Conservation (phyloP, 768 basidiomycete species). For the Pleurotus ostreatus region DNA sequence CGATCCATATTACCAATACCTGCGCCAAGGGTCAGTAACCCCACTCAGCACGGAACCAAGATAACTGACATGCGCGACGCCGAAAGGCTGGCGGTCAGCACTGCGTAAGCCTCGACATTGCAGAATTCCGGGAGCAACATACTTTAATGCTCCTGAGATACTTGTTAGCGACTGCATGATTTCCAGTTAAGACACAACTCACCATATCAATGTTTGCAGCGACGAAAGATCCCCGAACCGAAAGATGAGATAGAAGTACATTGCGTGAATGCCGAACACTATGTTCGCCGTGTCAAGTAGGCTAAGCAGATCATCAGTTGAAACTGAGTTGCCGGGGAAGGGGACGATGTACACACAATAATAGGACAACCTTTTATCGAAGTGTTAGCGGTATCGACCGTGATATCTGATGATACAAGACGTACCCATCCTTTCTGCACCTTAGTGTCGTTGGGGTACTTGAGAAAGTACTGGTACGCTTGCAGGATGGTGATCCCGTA, state of each 20-base stretch:
- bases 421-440: background rate
- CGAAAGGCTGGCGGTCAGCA: background rate
- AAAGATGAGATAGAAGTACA: slow-evolving; percentile 6
- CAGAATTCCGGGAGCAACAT: background rate
- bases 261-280: slow-evolving; percentile 5
- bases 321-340: background rate
- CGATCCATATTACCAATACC: slow-evolving; percentile 6
- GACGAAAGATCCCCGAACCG: background rate
- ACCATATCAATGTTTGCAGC: slow-evolving; percentile 1
- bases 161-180: background rate
- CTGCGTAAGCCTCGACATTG: too few species aligned
- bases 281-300: background rate
- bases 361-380: background rate
- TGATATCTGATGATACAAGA: background rate
- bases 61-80: slow-evolving; percentile 2
- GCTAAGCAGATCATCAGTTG: background rate
- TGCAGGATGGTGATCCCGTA: slow-evolving; percentile 6
- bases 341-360: background rate
- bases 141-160: slow-evolving; percentile 2
- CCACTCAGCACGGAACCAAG: background rate
- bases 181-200: background rate
- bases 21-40: background rate
- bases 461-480: slow-evolving; percentile 7
- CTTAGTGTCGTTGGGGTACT: background rate
- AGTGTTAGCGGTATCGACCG: background rate